These are phyloP conservation scores for Dothideomycetidae sp. DNA, from an alignment of 2,329 filamentous ascomycete genomes.

Conservation along the genomic window DNA sequence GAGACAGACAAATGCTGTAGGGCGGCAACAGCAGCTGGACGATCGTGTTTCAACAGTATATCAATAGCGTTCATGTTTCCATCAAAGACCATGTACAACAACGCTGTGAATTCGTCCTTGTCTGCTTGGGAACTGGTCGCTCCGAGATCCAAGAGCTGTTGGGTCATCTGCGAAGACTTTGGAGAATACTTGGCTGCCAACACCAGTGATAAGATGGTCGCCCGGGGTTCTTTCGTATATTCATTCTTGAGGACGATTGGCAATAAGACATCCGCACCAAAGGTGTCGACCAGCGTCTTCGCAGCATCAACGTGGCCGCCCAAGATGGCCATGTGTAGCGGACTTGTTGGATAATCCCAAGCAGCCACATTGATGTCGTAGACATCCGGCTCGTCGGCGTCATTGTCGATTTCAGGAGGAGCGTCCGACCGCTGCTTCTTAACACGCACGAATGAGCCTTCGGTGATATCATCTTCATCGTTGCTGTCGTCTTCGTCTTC, in stretches of 20 bases:
- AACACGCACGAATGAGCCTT: conserved; percentile 65
- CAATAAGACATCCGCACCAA: conserved; percentile 62
- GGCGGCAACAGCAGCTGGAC: conserved; percentile 45
- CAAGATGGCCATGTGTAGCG: conserved; percentile 66
- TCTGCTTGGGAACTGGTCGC: conserved; percentile 64
- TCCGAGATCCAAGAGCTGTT: conserved; percentile 49
- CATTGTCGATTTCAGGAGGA: conserved; percentile 36
- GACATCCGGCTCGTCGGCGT: conserved; percentile 58
- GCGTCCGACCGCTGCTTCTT: conserved; percentile 31
- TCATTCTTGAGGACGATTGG: conserved; percentile 52
- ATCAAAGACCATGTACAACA: conserved; percentile 39
- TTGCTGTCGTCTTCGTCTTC: conserved; percentile 24
- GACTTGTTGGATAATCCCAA: conserved; percentile 62
- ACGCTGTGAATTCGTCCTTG: conserved; percentile 45
- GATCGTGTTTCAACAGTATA: conserved; percentile 39
- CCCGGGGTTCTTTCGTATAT: conserved; percentile 34
- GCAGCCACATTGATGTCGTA: conserved; percentile 66
- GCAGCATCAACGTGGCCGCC: conserved; percentile 57
- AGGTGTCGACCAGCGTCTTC: conserved; percentile 50
- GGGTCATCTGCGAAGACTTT: conserved; percentile 51
- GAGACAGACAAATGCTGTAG: conserved; percentile 41
- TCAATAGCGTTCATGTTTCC: conserved; percentile 14
- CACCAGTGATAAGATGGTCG: conserved; percentile 54
- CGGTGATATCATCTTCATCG: conserved; percentile 29
- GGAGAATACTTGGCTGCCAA: conserved; percentile 51